Percentiles rank a stretch among this genome's conserved stretches.
These are phyloP conservation scores for Chalciporus sp. DNA, from an alignment of 1,284 basidiomycete genomes.

Conservation along the genomic window DNA sequence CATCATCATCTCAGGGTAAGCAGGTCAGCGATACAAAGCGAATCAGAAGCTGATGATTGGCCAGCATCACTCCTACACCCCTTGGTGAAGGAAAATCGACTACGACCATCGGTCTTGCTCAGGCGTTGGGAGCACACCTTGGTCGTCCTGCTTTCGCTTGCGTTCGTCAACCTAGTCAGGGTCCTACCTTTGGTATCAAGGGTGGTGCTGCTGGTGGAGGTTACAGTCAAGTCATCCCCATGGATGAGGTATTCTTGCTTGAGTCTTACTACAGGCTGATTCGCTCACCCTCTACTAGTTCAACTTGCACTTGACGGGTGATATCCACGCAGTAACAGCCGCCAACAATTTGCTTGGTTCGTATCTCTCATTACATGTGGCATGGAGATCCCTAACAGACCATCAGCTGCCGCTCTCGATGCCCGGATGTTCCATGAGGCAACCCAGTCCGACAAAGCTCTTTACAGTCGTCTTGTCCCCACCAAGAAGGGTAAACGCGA, in stretches of 20 bases:
- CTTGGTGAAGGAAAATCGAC: constrained; percentile 99
- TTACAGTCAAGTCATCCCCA: constrained; percentile 98
- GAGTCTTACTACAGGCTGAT: not conserved
- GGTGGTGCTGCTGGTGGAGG: constrained; percentile 98
- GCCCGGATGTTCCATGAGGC: constrained; percentile 98
- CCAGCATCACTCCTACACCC: constrained; percentile 95
- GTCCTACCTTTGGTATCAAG: constrained; percentile 99
- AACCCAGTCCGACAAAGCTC: constrained; percentile 93
- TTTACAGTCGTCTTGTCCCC: constrained; percentile 93
- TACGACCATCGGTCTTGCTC: constrained; percentile 96
- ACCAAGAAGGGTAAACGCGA: constrained; percentile 93
- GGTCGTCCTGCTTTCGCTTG: constrained; percentile 94
- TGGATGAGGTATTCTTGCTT: constrained; percentile 83
- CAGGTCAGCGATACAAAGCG: constrained; percentile 3
- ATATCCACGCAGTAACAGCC: constrained; percentile 97
- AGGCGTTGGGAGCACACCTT: constrained; percentile 95
- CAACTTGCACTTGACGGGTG: constrained; percentile 95
- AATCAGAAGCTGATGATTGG: not conserved
- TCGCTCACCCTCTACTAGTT: constrained; percentile 54
- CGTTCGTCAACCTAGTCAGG: constrained; percentile 98
- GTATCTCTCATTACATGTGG: constrained; percentile 9
- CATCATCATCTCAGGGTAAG: constrained; percentile 89
- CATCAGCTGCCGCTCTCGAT: constrained; percentile 88
- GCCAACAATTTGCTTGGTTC: constrained; percentile 94
- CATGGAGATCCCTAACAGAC: constrained; percentile 11